Evolutionary conservation across 2,329 filamentous ascomycete species (phyloP), one percentile per base, ranked within the genome.

Genomic region (Colletotrichum navitas): DNA sequence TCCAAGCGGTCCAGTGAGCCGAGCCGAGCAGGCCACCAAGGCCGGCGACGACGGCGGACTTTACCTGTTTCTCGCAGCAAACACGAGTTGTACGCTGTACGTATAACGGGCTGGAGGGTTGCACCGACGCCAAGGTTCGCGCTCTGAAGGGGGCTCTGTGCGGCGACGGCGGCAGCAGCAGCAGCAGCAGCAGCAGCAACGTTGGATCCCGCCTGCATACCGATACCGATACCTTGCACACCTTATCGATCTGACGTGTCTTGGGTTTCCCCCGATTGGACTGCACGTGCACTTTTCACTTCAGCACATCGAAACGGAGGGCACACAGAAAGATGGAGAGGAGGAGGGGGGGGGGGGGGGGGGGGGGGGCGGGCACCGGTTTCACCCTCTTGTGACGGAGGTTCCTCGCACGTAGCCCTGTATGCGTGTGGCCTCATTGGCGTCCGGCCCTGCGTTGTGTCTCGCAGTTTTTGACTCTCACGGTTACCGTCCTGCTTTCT

Each of bases 241-340:
- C 60, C 52, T 63, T 47, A 68, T 68, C 65, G 68, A 71, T 68
- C 64, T 59, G n/a, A 41, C 58, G 58, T 59, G 58, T 59, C 54
- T 45, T 45, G 43, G 43, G 43, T 45, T 45, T 10, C 45, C 18
- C 5, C 45, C 45, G 45, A 24, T 47, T 47, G 45, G 45, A 47
- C 45, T 12, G 45, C 45, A n/a, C n/a, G 10, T 24, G 45, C 21
- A 47, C 45, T 47, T 2, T 24, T 47, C 45, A 47, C 45, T 45
- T 45, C 21, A 45, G 21, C 43, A 45, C 21, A 45, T n/a, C 21
- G 43, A 45, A 45, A n/a, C 21, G 4, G 41, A 7, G 41, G 41
- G 41, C 1, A 10, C 34, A 34, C 7, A 1, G 34, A 34, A 10
- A 34, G 36, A 14, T n/a, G n/a, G n/a, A n/a, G n/a, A n/a, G n/a